phyloP scores from a whole-genome alignment of 441 rosid species.

The Brassica hybrid region DNA sequence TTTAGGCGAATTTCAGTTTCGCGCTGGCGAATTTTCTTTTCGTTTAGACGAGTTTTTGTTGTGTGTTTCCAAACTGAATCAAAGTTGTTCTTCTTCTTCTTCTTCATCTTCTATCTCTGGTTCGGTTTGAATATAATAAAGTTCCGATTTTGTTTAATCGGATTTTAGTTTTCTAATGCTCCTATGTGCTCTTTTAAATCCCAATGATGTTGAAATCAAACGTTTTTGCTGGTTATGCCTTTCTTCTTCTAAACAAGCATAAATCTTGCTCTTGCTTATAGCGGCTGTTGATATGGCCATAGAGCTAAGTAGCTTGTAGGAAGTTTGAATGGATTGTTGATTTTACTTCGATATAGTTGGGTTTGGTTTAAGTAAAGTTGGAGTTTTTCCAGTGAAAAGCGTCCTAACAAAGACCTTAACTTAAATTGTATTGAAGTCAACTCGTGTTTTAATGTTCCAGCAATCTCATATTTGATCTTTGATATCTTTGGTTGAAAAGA shows the following conservation, averaged over 20 bases:
- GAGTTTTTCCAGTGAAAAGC: neutral
- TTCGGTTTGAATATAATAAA: neutral
- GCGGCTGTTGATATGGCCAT: neutral
- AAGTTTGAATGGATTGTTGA: neutral
- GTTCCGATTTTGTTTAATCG: neutral
- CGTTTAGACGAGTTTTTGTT: no score
- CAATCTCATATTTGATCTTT: neutral
- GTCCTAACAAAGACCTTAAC: neutral
- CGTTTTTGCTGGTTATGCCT: neutral
- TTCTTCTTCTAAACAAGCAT: constrained; percentile 1
- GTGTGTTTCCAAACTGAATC: neutral
- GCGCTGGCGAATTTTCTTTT: neutral
- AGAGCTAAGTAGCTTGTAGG: neutral
- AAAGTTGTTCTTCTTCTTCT: neutral
- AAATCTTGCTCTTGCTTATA: neutral
- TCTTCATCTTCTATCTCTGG: neutral
- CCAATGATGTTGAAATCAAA: neutral
- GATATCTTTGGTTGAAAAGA: neutral
- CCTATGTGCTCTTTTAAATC: neutral
- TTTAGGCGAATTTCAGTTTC: neutral
- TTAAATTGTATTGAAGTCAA: neutral
- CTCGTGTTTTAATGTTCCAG: neutral
- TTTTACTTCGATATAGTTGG: neutral
- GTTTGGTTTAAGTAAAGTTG: neutral
- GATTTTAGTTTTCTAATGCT: neutral